Evolutionary conservation across 768 basidiomycete species (phyloP).

Genomic region (Candolleomyces aberdarensis): DNA sequence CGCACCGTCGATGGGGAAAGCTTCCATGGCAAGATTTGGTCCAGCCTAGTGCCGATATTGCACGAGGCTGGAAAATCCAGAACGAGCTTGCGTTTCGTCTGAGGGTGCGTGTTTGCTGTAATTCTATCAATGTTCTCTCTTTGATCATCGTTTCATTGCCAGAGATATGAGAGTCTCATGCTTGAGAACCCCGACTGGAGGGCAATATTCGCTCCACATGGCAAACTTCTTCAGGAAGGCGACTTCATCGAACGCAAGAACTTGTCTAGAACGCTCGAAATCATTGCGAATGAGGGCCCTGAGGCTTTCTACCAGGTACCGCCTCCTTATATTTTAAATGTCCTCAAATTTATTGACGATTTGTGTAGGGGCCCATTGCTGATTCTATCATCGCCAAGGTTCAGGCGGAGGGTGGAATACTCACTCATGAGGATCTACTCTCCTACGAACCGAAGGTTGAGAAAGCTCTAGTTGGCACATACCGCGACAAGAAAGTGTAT

Average conservation of each 20-base stretch:
- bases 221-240: conserved; percentile 67
- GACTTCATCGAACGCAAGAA: conserved; percentile 70
- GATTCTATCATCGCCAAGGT: conserved; percentile 74
- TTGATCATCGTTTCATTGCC: too few species aligned
- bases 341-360: too few species aligned
- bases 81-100: conserved; percentile 73
- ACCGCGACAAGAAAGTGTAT: conserved; percentile 59
- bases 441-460: conserved; percentile 77
- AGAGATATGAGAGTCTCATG: conserved; percentile 42
- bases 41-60: conserved; percentile 69
- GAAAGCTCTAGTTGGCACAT: conserved; percentile 27
- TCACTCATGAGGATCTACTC: conserved; percentile 73
- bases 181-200: conserved; percentile 69
- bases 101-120: background rate
- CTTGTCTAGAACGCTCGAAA: conserved; percentile 73
- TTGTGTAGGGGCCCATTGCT: conserved; percentile 70
- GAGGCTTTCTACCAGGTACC: conserved; percentile 65
- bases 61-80: conserved; percentile 76
- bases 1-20: conserved; percentile 77
- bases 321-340: too few species aligned
- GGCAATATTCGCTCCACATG: conserved; percentile 81
- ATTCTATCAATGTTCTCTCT: too few species aligned
- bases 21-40: conserved; percentile 79
- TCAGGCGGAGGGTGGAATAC: conserved; percentile 69
- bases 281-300: conserved; percentile 73